A percentile compares a stretch with the other conserved stretches of the same genome.
Conservation (phyloP, 495 filamentous ascomycete species). For the Penicillium simplicissimum region DNA sequence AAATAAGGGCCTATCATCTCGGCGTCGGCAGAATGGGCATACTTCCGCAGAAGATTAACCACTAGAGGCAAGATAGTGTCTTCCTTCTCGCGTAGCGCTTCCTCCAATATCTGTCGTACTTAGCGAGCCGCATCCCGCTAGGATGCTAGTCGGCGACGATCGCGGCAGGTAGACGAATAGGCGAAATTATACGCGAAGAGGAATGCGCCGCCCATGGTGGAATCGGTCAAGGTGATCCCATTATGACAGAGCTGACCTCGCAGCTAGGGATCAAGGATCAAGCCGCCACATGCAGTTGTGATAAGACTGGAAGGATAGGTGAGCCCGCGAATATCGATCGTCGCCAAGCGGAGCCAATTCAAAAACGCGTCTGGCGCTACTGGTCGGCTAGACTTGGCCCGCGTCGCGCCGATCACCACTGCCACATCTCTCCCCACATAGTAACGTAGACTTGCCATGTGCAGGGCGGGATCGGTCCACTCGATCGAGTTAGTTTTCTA, state of each 20-base stretch:
- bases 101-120: background rate
- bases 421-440: slow-evolving; percentile 25
- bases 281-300: background rate
- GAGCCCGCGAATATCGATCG: background rate
- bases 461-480: background rate
- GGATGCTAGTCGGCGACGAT: background rate
- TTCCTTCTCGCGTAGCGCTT: background rate
- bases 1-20: no score
- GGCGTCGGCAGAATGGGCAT: no score
- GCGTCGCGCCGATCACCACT: slow-evolving; percentile 17
- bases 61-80: background rate
- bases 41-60: no score
- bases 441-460: slow-evolving; percentile 10
- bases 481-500: background rate
- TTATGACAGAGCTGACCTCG: background rate
- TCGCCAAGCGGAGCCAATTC: background rate
- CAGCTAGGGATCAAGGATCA: background rate
- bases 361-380: slow-evolving; percentile 1
- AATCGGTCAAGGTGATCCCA: background rate
- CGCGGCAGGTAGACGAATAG: background rate
- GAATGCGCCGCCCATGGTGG: no score
- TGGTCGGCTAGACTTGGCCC: slow-evolving; percentile 7
- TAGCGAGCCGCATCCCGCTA: background rate
- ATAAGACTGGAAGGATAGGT: background rate
- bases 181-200: background rate